Base-by-base conservation (phyloP, 2,329 filamentous ascomycete genomes). In the Aureobasidium sp. region DNA sequence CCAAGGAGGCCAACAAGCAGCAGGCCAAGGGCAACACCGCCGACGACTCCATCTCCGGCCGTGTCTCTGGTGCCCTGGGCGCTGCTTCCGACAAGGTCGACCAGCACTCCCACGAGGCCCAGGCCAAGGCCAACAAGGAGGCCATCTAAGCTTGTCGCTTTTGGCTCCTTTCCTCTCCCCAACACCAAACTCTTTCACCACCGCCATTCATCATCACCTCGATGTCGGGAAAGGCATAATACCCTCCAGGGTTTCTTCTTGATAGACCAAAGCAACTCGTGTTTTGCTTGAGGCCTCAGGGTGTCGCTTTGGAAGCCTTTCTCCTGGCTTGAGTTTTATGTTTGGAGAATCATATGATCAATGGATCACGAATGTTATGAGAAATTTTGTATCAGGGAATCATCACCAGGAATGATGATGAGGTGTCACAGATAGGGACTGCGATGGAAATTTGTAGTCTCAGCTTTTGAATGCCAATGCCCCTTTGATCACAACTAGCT, bases 1-100 rank as follows among this genome's bases (percentile, higher is more conserved):
- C 80, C 77, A 88, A 88, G 83, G 84, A 87, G 78, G 78, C 78
- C 78, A 88, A 88, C 83, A 87, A 88, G 83, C 68, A 72, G 70
- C 73, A 76, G 67, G 75, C 74, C 70, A 77, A 76, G 67, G 86
- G 85, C 74, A 87, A 88, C 81, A 83, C 84, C 72, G 68, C 69
- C 61, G 76, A 85, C 71, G 79, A 79, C 65, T 66, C 68, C 67
- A 6, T 85, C 63, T 72, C 76, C 71, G 84, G 81, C 71, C 84
- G 85, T 66, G 77, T 76, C 69, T 76, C 73, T 49, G 82, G 81
- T 65, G 82, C 79, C 62, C 76, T 80, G 70, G 79, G 79, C 66
- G 81, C 82, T 59, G 66, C 76, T 48, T 65, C 68, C 64, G 80
- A 84, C 77, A 84, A 84, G 79, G 49, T 79, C 44, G 76, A 82